A percentile compares a stretch with the other conserved stretches of the same genome.
Evolutionary conservation across 2,329 filamentous ascomycete species (phyloP).

Genomic region (Stachybotrys echinatus): DNA sequence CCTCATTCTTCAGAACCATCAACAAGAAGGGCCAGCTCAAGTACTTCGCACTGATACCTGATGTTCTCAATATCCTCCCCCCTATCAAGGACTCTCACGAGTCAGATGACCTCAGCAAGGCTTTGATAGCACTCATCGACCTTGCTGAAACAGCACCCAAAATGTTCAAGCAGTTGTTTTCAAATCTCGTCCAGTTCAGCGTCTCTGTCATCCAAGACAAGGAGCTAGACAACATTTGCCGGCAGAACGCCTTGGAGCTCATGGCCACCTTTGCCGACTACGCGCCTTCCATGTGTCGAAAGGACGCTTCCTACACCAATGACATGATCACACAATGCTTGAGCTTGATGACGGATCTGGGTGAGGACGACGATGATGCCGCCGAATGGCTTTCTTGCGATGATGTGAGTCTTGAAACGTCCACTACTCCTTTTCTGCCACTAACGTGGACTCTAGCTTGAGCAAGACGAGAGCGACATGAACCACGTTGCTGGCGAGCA

Average conservation of each 20-base stretch:
- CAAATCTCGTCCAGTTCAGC: conserved; percentile 86
- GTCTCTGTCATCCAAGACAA: conserved; percentile 94
- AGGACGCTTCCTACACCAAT: conserved; percentile 83
- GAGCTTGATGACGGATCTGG: conserved; percentile 96
- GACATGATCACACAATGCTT: conserved; percentile 99
- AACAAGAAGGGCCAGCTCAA: conserved; percentile 83
- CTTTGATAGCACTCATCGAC: conserved; percentile 86
- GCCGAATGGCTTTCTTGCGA: conserved; percentile 89
- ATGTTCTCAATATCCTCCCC: conserved; percentile 89
- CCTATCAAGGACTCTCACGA: conserved; percentile 90
- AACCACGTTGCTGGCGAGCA: conserved; percentile 98
- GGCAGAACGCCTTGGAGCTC: conserved; percentile 91
- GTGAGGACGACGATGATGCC: conserved; percentile 89
- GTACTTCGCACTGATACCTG: conserved; percentile 81
- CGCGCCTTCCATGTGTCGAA: conserved; percentile 88
- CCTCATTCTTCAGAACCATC: conserved; percentile 89
- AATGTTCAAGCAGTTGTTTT: conserved; percentile 97
- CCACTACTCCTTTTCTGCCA: background rate
- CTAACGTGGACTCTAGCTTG: conserved; percentile 55
- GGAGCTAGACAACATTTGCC: conserved; percentile 80
- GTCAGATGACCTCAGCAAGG: conserved; percentile 85
- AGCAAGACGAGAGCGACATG: conserved; percentile 90
- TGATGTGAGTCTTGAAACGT: conserved; percentile 57
- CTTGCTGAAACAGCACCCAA: conserved; percentile 90
- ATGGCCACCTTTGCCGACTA: conserved; percentile 98